Evolutionary conservation across 139 green algal genomes (phyloP), one percentile per base, ranked within the genome.

Genomic region (Edaphochlamys debaryana): DNA sequence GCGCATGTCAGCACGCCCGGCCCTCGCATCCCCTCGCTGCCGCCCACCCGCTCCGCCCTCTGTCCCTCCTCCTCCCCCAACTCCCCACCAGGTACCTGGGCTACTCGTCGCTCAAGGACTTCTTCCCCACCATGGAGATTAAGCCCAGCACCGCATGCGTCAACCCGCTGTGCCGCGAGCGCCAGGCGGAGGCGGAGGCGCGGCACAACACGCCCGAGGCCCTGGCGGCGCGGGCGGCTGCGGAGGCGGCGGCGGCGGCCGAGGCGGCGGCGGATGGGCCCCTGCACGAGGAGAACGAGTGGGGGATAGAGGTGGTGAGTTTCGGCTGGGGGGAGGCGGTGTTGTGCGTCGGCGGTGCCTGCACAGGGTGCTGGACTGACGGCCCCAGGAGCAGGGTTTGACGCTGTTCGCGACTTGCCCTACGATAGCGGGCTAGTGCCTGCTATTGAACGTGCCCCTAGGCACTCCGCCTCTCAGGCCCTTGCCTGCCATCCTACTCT

Each of bases 121-220:
- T 98, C 88, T 99, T 99, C 87, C 97, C 97, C 27, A 95, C 90
- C 20, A 97, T 98, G 94, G 90, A 94, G 56, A 95, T 99, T 76
- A 94, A 93, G 76, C 93, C 97, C 79, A 98, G 97, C 84, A 85
- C 89, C 4, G 78, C 79, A 4, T 99, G 97, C 91, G 42, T 70
- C 84, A 98, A 98, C 84, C 0, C 0, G 6, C 66, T 77, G 36
- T 84, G 78, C 66, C 48, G 66, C 20, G 3, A 58, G 48, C 60
- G 56, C 20, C 41, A 64, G 76, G 17, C 2, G 63, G 42, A 50
- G 32, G 76, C 66, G 45, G 63, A 74, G 63, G 76, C 29, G 41
- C 76, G 66, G 34, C 29, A 50, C 30, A 84, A 69, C 27, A 86
- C 32, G 13, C 82, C 85, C 23, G 86, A 88, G 69, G 90, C 86